Evolutionary conservation across 192 early-diverging fungal species (phyloP).

Genomic region (Mortierella claussenii): DNA sequence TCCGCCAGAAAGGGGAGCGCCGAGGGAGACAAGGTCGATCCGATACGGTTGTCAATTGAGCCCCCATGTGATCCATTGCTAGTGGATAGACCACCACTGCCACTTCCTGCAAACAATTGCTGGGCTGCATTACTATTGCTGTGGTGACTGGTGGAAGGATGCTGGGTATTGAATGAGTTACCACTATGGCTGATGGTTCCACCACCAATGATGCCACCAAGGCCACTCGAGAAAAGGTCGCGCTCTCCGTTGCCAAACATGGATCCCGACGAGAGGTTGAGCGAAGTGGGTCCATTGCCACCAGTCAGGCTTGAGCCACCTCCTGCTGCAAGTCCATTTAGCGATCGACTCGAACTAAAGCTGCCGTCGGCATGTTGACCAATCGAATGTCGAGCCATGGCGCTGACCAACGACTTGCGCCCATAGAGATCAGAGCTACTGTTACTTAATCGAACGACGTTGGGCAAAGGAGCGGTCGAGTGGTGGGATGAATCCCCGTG

Average conservation of each 20-base stretch:
- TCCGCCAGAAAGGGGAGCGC: constrained; percentile 33
- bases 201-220: constrained; percentile 48
- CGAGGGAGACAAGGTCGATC: constrained; percentile 32
- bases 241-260: constrained; percentile 21
- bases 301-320: background rate
- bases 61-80: background rate
- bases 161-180: constrained; percentile 6
- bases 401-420: constrained; percentile 36
- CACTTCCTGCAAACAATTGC: too few species aligned
- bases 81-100: background rate
- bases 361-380: constrained; percentile 16
- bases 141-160: constrained; percentile 3
- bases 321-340: constrained; percentile 2
- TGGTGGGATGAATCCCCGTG: constrained; percentile 15
- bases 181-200: constrained; percentile 42
- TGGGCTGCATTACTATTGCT: background rate
- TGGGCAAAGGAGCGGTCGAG: constrained; percentile 6
- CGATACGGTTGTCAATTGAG: background rate
- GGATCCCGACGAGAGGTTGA: constrained; percentile 18
- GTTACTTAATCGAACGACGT: constrained; percentile 32
- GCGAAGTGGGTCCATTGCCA: background rate
- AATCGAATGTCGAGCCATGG: constrained; percentile 34
- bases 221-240: constrained; percentile 45
- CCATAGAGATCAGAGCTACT: constrained; percentile 50
- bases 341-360: background rate